Evolutionary conservation across 139 green algal species (phyloP).

Genomic region (Pseudopediastrum boryanum): DNA sequence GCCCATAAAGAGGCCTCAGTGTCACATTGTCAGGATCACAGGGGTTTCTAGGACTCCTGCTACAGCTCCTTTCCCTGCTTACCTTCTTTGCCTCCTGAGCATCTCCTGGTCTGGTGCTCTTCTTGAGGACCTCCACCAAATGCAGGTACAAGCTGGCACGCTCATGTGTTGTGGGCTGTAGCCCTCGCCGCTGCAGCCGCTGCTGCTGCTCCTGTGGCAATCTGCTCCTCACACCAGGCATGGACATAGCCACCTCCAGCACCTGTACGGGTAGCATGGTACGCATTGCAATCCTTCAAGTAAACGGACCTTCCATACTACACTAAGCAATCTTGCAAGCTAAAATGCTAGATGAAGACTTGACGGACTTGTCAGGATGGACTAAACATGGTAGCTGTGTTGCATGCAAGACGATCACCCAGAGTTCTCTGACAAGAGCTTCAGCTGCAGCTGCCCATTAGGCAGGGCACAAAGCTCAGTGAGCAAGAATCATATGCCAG

Average conservation of each 20-base stretch:
- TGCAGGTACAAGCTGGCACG: constrained; percentile 73
- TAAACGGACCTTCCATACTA: no score
- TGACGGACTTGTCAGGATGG: no score
- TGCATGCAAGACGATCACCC: no score
- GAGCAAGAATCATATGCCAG: no score
- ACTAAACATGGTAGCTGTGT: no score
- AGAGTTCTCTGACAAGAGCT: no score
- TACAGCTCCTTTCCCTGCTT: neutral
- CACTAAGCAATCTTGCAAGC: no score
- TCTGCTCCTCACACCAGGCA: constrained; percentile 55
- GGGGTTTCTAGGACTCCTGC: neutral
- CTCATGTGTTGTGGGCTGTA: constrained; percentile 58
- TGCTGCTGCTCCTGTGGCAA: constrained; percentile 47
- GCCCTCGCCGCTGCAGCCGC: constrained; percentile 19
- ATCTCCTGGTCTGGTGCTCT: constrained; percentile 55
- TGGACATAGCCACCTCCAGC: constrained; percentile 66
- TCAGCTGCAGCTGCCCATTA: no score
- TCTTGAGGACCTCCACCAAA: constrained; percentile 56
- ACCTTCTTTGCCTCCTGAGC: constrained; percentile 77
- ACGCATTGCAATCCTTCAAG: neutral
- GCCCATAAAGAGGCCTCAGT: no score
- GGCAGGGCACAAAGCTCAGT: no score
- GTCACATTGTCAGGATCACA: no score
- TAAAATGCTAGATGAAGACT: no score
- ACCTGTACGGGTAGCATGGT: constrained; percentile 41